phyloP scores from a whole-genome alignment of 2,329 filamentous ascomycete species.

The Paracorniculantispora psalliotae region DNA sequence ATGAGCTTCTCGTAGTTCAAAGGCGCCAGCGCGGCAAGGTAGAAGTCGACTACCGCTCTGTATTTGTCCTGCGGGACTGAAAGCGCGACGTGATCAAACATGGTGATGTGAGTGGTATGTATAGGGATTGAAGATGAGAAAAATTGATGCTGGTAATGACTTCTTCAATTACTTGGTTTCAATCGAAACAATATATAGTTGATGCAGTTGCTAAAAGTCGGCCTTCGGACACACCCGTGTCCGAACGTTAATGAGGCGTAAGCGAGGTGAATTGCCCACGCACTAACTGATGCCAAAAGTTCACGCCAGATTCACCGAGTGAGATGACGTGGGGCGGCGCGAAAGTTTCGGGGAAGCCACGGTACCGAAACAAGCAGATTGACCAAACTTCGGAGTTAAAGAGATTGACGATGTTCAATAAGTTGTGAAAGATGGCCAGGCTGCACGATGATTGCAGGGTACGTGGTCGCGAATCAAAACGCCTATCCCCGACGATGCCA shows the following conservation, averaged over 20 bases:
- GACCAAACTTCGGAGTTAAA: too few species aligned
- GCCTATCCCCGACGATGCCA: too few species aligned
- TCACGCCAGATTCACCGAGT: not conserved
- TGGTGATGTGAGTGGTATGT: not conserved
- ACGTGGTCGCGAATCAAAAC: not conserved
- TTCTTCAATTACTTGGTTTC: too few species aligned
- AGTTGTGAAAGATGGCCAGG: too few species aligned
- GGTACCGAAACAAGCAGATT: too few species aligned
- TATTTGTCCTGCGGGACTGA: slow-evolving; percentile 12
- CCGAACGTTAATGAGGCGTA: not conserved
- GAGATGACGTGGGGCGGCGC: not conserved
- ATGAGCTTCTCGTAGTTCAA: slow-evolving; percentile 11
- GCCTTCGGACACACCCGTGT: not conserved
- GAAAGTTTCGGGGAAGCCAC: not conserved
- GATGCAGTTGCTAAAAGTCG: not conserved
- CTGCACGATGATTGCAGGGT: not conserved
- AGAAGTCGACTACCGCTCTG: slow-evolving; percentile 10
- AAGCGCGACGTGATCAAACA: slow-evolving; percentile 14
- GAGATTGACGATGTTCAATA: too few species aligned
- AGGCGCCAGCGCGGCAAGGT: slow-evolving; percentile 8
- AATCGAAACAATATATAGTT: not conserved
- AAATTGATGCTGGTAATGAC: too few species aligned
- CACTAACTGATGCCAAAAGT: not conserved
- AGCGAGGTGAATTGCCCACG: not conserved
- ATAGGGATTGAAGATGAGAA: too few species aligned